Evolutionary conservation across 768 basidiomycete genomes (phyloP).

Genomic region (Arthromyces matolae): DNA sequence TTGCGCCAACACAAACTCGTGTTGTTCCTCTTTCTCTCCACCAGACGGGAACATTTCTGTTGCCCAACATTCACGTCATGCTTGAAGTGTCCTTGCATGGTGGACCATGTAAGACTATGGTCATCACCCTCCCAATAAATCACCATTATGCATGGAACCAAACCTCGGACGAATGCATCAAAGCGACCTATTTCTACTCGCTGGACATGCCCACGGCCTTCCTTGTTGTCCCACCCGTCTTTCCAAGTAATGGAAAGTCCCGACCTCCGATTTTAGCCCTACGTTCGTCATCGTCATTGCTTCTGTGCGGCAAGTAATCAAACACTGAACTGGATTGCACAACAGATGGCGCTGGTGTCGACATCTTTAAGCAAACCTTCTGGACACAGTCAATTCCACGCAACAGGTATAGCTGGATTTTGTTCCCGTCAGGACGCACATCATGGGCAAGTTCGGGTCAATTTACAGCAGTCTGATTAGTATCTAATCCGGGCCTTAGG

Average conservation of each 20-base stretch:
- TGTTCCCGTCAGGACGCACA: conserved; percentile 80
- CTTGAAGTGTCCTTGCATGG: conserved; percentile 35
- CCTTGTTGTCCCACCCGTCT: conserved; percentile 51
- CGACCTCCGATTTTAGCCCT: conserved; percentile 58
- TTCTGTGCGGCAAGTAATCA: neutral
- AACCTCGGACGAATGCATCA: conserved; percentile 36
- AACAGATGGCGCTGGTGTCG: conserved; percentile 84
- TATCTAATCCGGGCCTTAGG: conserved; percentile 37
- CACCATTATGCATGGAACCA: conserved; percentile 43
- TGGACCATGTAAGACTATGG: conserved; percentile 21
- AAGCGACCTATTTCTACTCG: conserved; percentile 57
- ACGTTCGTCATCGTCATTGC: conserved; percentile 37
- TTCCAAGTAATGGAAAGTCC: conserved; percentile 24
- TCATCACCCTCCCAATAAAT: conserved; percentile 38
- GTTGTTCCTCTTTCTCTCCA: conserved; percentile 49
- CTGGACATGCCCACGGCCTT: conserved; percentile 55
- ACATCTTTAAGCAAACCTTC: conserved; percentile 49
- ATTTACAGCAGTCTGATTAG: neutral
- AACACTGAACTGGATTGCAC: neutral
- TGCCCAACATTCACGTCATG: conserved; percentile 30
- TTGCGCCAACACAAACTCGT: conserved; percentile 64
- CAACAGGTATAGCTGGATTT: conserved; percentile 64
- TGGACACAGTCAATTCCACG: conserved; percentile 64
- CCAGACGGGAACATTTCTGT: conserved; percentile 36
- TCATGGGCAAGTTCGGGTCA: conserved; percentile 59